Conservation (phyloP, 1,284 basidiomycete species). For the Laetiporus sulphureus region DNA sequence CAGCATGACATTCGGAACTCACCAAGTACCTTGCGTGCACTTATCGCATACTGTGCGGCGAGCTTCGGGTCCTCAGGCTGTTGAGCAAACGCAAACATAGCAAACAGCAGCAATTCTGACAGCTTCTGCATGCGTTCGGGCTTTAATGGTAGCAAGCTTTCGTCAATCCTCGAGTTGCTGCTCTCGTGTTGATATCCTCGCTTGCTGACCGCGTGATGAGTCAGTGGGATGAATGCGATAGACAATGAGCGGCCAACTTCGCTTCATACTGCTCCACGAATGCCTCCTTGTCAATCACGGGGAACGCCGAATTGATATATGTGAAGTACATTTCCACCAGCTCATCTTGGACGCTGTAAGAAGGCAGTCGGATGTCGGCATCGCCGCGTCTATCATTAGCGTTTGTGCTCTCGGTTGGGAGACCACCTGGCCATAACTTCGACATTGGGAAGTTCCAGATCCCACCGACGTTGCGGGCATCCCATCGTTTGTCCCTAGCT, state of each 20-base stretch:
- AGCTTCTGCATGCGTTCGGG: conserved; percentile 46
- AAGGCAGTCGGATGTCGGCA: conserved; percentile 38
- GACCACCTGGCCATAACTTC: conserved; percentile 29
- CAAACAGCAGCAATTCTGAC: conserved; percentile 67
- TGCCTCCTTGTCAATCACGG: conserved; percentile 63
- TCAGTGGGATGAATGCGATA: neutral
- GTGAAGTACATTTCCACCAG: conserved; percentile 73
- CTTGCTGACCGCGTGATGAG: too few relatives aligned
- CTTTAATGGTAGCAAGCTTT: neutral
- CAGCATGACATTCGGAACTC: conserved; percentile 11
- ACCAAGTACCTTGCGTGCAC: conserved; percentile 65
- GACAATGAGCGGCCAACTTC: conserved; percentile 31
- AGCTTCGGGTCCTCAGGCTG: conserved; percentile 46
- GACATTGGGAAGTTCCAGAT: conserved; percentile 74
- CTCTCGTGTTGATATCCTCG: neutral
- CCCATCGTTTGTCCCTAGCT: conserved; percentile 54
- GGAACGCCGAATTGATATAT: conserved; percentile 74
- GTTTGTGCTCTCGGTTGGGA: conserved; percentile 23
- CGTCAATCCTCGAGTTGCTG: neutral
- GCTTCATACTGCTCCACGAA: conserved; percentile 63
- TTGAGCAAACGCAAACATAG: conserved; percentile 74
- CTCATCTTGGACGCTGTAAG: conserved; percentile 54
- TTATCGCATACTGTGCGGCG: conserved; percentile 43
- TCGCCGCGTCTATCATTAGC: conserved; percentile 25
- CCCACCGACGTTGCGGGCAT: conserved; percentile 54